phyloP scores from a whole-genome alignment of 257 asterid species.

The Plantago ovata region DNA sequence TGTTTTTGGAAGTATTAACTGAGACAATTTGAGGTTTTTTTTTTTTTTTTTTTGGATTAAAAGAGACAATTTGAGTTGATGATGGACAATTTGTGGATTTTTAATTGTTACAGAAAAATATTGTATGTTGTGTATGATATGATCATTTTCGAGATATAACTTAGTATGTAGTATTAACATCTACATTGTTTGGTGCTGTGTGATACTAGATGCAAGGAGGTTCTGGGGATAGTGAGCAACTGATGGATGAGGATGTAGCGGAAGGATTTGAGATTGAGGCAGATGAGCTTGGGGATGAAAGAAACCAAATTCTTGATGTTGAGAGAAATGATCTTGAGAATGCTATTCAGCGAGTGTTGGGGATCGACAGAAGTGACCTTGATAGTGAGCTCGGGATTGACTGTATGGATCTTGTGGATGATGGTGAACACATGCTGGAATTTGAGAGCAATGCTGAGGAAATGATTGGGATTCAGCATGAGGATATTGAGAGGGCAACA shows the following conservation, averaged over 20 bases:
- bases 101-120: too few relatives aligned
- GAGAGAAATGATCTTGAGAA: constrained; percentile 28
- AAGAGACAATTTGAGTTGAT: too few relatives aligned
- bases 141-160: too few relatives aligned
- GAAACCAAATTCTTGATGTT: constrained; percentile 25
- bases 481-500: constrained; percentile 27
- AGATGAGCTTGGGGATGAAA: constrained; percentile 25
- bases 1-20: too few relatives aligned
- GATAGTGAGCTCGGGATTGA: constrained; percentile 27
- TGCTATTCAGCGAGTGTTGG: constrained; percentile 28
- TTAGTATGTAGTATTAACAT: too few relatives aligned
- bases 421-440: constrained; percentile 24
- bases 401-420: constrained; percentile 25
- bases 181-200: constrained; percentile 1
- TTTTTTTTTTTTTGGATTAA: too few relatives aligned
- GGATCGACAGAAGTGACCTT: constrained; percentile 28
- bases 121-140: too few relatives aligned
- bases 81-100: too few relatives aligned
- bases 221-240: constrained; percentile 42
- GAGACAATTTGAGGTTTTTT: too few relatives aligned
- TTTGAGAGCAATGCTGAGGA: constrained; percentile 21
- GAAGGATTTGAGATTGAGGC: constrained; percentile 32
- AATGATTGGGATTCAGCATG: constrained; percentile 20
- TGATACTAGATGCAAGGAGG: constrained; percentile 37
- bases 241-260: constrained; percentile 34